phyloP scores from a whole-genome alignment of 345 rosid species.

The Combretum micranthum region DNA sequence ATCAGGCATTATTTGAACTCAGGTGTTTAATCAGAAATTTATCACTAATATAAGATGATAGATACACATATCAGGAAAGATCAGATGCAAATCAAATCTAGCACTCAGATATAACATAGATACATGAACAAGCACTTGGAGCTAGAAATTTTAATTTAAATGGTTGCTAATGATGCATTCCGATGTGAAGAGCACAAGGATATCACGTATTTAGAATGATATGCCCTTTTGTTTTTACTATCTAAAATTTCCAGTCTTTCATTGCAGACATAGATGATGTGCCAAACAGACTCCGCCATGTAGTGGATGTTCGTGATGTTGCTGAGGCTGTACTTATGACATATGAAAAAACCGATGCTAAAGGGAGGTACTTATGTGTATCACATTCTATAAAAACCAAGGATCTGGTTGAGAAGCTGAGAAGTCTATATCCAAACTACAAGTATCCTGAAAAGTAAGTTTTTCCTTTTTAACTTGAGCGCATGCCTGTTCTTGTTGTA shows the following conservation, averaged over 20 bases:
- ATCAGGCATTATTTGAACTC: too few relatives aligned
- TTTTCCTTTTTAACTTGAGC: neutral
- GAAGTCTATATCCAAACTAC: slow-evolving; percentile 13
- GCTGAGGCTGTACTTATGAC: slow-evolving; percentile 11
- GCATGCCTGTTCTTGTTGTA: neutral
- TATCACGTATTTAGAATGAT: neutral
- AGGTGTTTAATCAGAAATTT: too few relatives aligned
- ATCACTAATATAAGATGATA: too few relatives aligned
- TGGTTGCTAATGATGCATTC: too few relatives aligned
- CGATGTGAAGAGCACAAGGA: neutral
- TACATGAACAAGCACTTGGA: too few relatives aligned
- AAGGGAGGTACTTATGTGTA: slow-evolving; percentile 18
- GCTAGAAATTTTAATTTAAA: too few relatives aligned
- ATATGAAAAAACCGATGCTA: slow-evolving; percentile 14
- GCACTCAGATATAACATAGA: too few relatives aligned
- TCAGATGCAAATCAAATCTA: too few relatives aligned
- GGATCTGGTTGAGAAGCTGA: slow-evolving; percentile 16
- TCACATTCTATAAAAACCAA: slow-evolving; percentile 9
- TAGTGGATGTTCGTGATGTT: slow-evolving; percentile 17
- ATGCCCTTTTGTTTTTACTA: neutral
- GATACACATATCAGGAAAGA: too few relatives aligned
- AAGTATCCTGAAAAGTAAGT: slow-evolving; percentile 18
- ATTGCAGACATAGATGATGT: slow-evolving; percentile 6
- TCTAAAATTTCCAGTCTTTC: too few relatives aligned
- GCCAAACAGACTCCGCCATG: slow-evolving; percentile 2